These are phyloP conservation scores for Yarrowia keelungensis DNA, from an alignment of 805 yeast genomes.

Conservation along the genomic window DNA sequence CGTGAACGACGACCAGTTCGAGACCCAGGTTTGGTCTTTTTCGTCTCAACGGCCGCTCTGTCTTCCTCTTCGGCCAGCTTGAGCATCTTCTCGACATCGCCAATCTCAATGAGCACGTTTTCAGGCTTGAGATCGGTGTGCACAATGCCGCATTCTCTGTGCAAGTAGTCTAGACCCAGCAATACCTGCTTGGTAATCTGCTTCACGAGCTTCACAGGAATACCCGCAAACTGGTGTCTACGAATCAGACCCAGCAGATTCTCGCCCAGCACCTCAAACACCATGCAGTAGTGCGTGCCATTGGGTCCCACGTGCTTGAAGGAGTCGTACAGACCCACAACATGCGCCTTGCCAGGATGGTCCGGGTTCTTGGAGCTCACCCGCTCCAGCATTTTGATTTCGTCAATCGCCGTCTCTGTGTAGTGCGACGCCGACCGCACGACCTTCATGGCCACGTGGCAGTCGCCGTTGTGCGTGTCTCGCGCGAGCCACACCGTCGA, in stretches of 20 bases:
- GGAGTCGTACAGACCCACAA: constrained; percentile 80
- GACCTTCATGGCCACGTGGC: constrained; percentile 92
- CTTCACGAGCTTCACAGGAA: constrained; percentile 78
- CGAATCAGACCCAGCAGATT: constrained; percentile 84
- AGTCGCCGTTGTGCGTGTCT: constrained; percentile 59
- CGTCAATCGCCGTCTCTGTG: constrained; percentile 94
- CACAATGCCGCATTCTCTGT: constrained; percentile 73
- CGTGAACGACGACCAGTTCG: constrained; percentile 50
- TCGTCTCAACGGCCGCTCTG: constrained; percentile 54
- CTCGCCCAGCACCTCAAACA: constrained; percentile 96
- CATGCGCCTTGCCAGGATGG: constrained; percentile 83
- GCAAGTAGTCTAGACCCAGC: constrained; percentile 73
- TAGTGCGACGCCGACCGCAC: constrained; percentile 91
- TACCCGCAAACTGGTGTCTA: constrained; percentile 76
- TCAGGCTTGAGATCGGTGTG: constrained; percentile 80
- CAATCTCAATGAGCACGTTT: constrained; percentile 78
- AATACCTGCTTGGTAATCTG: constrained; percentile 81
- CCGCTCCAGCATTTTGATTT: constrained; percentile 76
- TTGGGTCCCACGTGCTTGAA: constrained; percentile 88
- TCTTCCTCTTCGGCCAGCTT: constrained; percentile 69
- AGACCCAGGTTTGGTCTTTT: constrained; percentile 38
- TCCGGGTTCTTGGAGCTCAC: constrained; percentile 64
- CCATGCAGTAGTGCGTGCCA: constrained; percentile 95
- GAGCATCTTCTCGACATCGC: constrained; percentile 81
- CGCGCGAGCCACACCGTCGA: constrained; percentile 93